Percentiles rank a stretch among this genome's conserved stretches.
phyloP scores from a whole-genome alignment of 768 basidiomycete genomes.

The Lactifluus subvellereus region DNA sequence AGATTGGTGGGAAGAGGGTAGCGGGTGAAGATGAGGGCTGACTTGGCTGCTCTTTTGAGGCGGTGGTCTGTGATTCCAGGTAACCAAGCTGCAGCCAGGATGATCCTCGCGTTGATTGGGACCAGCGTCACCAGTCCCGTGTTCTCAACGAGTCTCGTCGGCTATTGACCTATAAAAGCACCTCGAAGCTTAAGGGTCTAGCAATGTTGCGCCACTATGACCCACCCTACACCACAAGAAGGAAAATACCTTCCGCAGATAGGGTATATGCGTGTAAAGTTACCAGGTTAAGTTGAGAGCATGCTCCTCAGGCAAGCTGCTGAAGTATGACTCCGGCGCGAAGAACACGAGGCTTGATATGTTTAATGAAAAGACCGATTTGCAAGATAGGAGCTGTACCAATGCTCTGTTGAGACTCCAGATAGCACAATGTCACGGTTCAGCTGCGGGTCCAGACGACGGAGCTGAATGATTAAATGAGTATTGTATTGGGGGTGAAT shows the following conservation, averaged over 20 bases:
- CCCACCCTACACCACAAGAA: conserved; percentile 11
- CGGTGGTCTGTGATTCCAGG: not conserved
- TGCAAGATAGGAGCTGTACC: conserved; percentile 4
- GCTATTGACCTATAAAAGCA: conserved; percentile 5
- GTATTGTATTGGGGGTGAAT: not conserved
- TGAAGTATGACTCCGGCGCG: conserved; percentile 12
- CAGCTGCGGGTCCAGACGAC: not conserved
- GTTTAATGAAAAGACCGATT: conserved; percentile 4
- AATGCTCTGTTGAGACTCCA: not conserved
- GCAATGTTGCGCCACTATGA: not conserved
- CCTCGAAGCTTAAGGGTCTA: not conserved
- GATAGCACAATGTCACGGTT: not conserved
- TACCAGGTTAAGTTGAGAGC: not conserved
- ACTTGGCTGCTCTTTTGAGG: conserved; percentile 14
- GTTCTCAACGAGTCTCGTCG: conserved; percentile 13
- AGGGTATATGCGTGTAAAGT: not conserved
- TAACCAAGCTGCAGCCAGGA: not conserved
- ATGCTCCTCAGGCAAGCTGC: not conserved
- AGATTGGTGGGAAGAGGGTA: conserved; percentile 3
- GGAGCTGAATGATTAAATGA: not conserved
- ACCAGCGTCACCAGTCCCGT: conserved; percentile 12
- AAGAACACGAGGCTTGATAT: conserved; percentile 17
- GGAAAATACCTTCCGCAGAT: conserved; percentile 7
- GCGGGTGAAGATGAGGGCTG: not conserved
- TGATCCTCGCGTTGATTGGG: not conserved